Conservation (phyloP, 345 rosid species). For the Acer yangbiense region DNA sequence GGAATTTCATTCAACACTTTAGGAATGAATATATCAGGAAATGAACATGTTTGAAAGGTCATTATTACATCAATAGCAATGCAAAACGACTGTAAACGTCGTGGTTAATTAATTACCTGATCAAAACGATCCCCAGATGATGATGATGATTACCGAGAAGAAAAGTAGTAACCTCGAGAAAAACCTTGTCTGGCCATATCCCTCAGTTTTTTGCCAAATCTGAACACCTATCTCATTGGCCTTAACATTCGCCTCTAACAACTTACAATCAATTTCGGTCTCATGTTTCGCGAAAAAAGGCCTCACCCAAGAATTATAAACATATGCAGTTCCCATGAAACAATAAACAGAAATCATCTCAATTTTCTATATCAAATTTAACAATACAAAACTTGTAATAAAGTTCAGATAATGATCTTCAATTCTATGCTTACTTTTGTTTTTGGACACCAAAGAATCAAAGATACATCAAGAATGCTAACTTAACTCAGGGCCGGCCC, state of each 20-base stretch:
- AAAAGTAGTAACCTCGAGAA: conserved; percentile 46
- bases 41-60: too few relatives aligned
- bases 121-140: conserved; percentile 31
- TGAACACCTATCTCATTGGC: conserved; percentile 49
- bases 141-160: conserved; percentile 49
- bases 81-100: too few relatives aligned
- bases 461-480: conserved; percentile 65
- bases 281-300: conserved; percentile 62
- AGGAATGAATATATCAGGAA: conserved; percentile 9
- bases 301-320: conserved; percentile 54
- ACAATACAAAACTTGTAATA: background rate
- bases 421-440: conserved; percentile 59
- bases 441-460: conserved; percentile 62
- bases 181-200: conserved; percentile 53
- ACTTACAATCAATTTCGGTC: conserved; percentile 57
- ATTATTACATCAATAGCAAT: background rate
- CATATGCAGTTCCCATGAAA: conserved; percentile 58
- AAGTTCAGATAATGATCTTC: background rate
- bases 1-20: too few relatives aligned
- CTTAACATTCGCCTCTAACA: conserved; percentile 55
- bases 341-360: background rate
- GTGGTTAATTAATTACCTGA: conserved; percentile 40
- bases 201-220: conserved; percentile 60
- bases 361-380: background rate
- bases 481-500: too few relatives aligned